phyloP scores from a whole-genome alignment of 371 early-diverging fungal genomes.

The Dinochytrium kinnereticum region DNA sequence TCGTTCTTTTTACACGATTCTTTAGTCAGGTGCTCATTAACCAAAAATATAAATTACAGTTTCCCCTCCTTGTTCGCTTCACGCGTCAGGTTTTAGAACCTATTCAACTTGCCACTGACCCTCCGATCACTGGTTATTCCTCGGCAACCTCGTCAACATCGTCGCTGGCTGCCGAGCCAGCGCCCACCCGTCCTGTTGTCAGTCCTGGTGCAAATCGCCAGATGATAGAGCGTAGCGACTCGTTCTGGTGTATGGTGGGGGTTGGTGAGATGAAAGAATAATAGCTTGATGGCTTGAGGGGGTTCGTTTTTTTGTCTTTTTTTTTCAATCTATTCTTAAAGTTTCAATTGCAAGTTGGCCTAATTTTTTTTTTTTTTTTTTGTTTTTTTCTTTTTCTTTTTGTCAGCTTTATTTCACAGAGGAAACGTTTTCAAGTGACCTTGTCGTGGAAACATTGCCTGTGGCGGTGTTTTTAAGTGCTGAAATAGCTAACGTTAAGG shows the following conservation, averaged over 20 bases:
- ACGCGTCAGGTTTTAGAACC: conserved; percentile 63
- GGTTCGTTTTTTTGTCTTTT: too few species aligned
- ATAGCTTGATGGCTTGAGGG: neutral
- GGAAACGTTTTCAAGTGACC: too few species aligned
- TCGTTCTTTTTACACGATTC: neutral
- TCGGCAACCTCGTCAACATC: neutral
- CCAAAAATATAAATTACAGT: conserved; percentile 48
- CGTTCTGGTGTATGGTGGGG: conserved; percentile 71
- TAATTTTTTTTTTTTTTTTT: too few species aligned
- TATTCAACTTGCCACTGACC: conserved; percentile 9
- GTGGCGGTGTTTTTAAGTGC: too few species aligned
- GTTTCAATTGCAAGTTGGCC: too few species aligned
- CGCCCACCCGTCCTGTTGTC: neutral
- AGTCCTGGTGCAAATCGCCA: conserved; percentile 10
- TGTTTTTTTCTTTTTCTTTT: too few species aligned
- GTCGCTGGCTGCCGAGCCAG: neutral
- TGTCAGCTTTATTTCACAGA: too few species aligned
- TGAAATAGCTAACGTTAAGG: too few species aligned
- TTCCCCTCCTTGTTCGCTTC: conserved; percentile 68
- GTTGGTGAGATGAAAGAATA: conserved; percentile 52
- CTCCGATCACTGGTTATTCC: neutral
- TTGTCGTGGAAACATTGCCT: too few species aligned
- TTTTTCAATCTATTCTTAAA: too few species aligned
- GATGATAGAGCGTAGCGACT: conserved; percentile 51
- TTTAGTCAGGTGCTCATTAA: conserved; percentile 1